These are phyloP conservation scores for Tulasnella sp. DNA, from an alignment of 768 basidiomycete species.

Conservation along the genomic window DNA sequence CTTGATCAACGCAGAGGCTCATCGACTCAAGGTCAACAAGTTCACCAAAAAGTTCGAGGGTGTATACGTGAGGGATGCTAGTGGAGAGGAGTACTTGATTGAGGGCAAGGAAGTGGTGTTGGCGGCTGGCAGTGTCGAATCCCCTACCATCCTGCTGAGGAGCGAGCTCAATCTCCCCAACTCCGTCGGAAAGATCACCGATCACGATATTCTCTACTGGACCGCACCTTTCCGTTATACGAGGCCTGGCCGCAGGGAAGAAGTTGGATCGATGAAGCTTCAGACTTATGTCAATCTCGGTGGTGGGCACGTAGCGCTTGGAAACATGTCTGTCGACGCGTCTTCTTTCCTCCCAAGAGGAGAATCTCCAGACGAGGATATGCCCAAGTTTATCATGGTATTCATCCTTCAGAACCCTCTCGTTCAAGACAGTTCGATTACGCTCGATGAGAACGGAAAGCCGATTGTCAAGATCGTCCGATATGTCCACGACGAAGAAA, in stretches of 20 bases:
- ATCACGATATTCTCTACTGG: constrained; percentile 22
- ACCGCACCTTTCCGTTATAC: constrained; percentile 19
- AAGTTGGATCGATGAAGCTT: constrained; percentile 23
- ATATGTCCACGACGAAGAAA: constrained; percentile 13
- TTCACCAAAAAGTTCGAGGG: background rate
- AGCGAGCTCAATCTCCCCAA: constrained; percentile 12
- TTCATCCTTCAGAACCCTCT: constrained; percentile 17
- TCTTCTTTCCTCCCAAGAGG: constrained; percentile 23
- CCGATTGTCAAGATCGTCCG: background rate
- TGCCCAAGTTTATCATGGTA: constrained; percentile 17
- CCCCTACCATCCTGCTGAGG: constrained; percentile 21
- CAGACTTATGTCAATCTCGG: constrained; percentile 17
- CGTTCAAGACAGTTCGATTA: constrained; percentile 16
- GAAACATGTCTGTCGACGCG: constrained; percentile 22
- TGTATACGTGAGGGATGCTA: constrained; percentile 5
- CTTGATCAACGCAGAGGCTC: constrained; percentile 17
- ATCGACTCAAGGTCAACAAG: background rate
- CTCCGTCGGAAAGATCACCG: constrained; percentile 19
- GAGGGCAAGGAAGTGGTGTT: constrained; percentile 14
- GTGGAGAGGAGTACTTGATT: background rate
- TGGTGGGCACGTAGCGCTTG: constrained; percentile 17
- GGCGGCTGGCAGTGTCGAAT: constrained; percentile 20
- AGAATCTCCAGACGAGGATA: background rate
- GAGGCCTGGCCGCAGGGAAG: constrained; percentile 10
- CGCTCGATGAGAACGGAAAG: constrained; percentile 17